These are phyloP conservation scores for Citrus trifoliata DNA, from an alignment of 345 rosid species.

Conservation along the genomic window DNA sequence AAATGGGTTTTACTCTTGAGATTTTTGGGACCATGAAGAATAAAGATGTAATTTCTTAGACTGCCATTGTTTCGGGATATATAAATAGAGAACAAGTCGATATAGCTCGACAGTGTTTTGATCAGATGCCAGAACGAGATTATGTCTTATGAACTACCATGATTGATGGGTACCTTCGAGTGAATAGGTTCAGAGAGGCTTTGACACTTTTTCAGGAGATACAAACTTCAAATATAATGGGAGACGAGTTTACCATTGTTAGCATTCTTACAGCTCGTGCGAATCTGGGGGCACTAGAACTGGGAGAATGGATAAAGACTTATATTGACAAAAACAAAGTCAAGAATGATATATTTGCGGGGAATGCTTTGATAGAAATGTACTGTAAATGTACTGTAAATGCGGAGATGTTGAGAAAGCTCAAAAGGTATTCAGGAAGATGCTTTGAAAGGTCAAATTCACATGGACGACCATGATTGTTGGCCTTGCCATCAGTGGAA, in stretches of 20 bases:
- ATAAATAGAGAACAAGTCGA: conserved; percentile 35
- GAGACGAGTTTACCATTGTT: conserved; percentile 54
- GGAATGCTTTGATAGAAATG: conserved; percentile 69
- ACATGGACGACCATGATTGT: conserved; percentile 70
- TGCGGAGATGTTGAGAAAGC: conserved; percentile 57
- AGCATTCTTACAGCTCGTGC: conserved; percentile 68
- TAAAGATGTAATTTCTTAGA: conserved; percentile 65
- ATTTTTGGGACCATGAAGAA: conserved; percentile 41
- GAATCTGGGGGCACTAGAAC: conserved; percentile 53
- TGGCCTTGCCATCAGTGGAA: conserved; percentile 63
- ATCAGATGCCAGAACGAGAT: conserved; percentile 51
- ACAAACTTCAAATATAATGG: conserved; percentile 45
- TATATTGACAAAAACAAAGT: conserved; percentile 45
- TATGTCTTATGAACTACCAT: conserved; percentile 57
- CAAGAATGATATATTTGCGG: conserved; percentile 44
- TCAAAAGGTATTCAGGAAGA: conserved; percentile 34
- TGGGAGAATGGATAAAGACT: conserved; percentile 49
- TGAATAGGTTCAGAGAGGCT: conserved; percentile 41
- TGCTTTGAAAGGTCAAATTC: conserved; percentile 43
- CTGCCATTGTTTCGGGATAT: conserved; percentile 50
- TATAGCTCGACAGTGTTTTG: conserved; percentile 41
- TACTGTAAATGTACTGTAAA: conserved; percentile 67
- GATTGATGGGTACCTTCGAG: conserved; percentile 48
- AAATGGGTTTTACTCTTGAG: conserved; percentile 47
- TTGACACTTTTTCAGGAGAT: conserved; percentile 49